Conservation (phyloP, 2,329 filamentous ascomycete genomes). For the Diaporthe capsici region DNA sequence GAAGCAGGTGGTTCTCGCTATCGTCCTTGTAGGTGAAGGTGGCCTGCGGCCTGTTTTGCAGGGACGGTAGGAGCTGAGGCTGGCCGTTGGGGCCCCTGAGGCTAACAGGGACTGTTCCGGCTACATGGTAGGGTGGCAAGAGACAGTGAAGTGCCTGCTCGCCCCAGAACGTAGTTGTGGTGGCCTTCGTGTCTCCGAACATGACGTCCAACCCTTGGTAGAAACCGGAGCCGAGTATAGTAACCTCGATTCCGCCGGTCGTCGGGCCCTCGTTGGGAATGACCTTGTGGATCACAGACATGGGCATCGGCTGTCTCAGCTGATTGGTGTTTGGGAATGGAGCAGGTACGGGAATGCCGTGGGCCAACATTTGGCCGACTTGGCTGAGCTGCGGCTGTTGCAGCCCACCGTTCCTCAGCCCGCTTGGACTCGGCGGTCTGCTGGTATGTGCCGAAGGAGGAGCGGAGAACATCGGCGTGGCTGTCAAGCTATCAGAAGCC, state of each 20-base stretch:
- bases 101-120: slow-evolving; percentile 79
- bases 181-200: slow-evolving; percentile 77
- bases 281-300: slow-evolving; percentile 82
- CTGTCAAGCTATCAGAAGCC: slow-evolving; percentile 75
- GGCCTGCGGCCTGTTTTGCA: slow-evolving; percentile 57
- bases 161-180: slow-evolving; percentile 85
- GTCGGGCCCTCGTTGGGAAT: slow-evolving; percentile 87
- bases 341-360: slow-evolving; percentile 30
- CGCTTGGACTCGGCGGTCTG: slow-evolving; percentile 80
- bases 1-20: slow-evolving; percentile 77
- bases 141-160: slow-evolving; percentile 85
- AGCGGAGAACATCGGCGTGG: slow-evolving; percentile 78
- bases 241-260: slow-evolving; percentile 88
- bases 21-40: slow-evolving; percentile 83
- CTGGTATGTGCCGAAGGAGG: slow-evolving; percentile 81
- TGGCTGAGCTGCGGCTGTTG: slow-evolving; percentile 53
- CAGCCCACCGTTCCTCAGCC: slow-evolving; percentile 61
- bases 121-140: slow-evolving; percentile 77
- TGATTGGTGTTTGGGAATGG: slow-evolving; percentile 36
- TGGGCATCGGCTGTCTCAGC: slow-evolving; percentile 46
- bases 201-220: slow-evolving; percentile 83
- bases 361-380: slow-evolving; percentile 35
- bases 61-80: slow-evolving; percentile 48
- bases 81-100: slow-evolving; percentile 67
- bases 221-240: slow-evolving; percentile 85